phyloP scores from a whole-genome alignment of 306 rosid genomes.

The Trifolium subterraneum region DNA sequence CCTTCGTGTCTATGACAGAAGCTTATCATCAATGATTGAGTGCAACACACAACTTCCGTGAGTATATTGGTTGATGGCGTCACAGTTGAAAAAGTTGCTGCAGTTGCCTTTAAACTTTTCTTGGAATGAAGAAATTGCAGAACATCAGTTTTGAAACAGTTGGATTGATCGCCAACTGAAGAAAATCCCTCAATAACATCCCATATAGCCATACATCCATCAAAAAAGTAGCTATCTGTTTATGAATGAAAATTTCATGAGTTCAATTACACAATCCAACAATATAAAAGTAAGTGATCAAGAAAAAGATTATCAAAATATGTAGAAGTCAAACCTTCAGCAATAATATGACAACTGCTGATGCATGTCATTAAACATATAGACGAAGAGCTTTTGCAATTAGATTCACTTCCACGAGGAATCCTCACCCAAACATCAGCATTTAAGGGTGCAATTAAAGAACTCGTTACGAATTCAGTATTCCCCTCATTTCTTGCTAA shows the following conservation, averaged over 20 bases:
- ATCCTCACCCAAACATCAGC: conserved; percentile 90
- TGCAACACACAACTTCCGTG: conserved; percentile 66
- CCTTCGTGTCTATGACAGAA: conserved; percentile 48
- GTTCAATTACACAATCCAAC: conserved; percentile 34
- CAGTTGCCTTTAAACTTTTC: conserved; percentile 49
- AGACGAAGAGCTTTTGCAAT: conserved; percentile 43
- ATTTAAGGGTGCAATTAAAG: conserved; percentile 65
- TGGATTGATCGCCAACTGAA: conserved; percentile 59
- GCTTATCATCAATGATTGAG: conserved; percentile 58
- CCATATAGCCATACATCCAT: conserved; percentile 69
- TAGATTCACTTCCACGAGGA: conserved; percentile 56
- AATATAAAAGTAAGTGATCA: conserved; percentile 10
- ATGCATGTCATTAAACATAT: conserved; percentile 65
- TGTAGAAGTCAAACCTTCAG: conserved; percentile 63
- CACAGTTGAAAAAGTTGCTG: conserved; percentile 43
- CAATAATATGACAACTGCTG: conserved; percentile 65
- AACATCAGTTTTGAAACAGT: conserved; percentile 81
- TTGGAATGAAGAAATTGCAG: conserved; percentile 67
- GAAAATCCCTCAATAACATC: conserved; percentile 66
- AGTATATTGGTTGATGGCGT: conserved; percentile 42
- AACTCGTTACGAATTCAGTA: conserved; percentile 45
- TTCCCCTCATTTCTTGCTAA: conserved; percentile 44
- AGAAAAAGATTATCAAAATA: conserved; percentile 30
- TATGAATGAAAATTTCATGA: conserved; percentile 18
- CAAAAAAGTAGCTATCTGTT: conserved; percentile 58